phyloP scores from a whole-genome alignment of 2,329 filamentous ascomycete species.

The Exophiala viscosa region DNA sequence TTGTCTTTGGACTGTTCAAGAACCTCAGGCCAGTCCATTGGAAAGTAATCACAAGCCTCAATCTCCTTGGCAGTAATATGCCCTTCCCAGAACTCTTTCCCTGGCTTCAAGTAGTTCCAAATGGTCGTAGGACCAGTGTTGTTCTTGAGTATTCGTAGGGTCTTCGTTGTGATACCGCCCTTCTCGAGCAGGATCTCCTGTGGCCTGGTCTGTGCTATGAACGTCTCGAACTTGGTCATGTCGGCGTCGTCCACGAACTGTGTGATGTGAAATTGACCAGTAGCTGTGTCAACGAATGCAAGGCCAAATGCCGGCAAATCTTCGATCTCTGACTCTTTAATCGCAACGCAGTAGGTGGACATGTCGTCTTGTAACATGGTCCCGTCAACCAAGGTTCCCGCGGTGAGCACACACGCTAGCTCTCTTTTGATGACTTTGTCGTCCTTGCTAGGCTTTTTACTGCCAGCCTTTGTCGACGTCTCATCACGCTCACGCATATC shows the following conservation, averaged over 20 bases:
- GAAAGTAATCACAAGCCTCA: conserved; percentile 74
- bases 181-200: conserved; percentile 89
- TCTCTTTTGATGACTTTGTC: conserved; percentile 94
- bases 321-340: conserved; percentile 73
- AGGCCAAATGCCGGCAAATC: conserved; percentile 82
- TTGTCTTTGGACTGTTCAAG: conserved; percentile 71
- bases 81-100: conserved; percentile 85
- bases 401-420: conserved; percentile 83
- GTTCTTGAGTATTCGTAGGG: conserved; percentile 89
- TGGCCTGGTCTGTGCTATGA: conserved; percentile 86
- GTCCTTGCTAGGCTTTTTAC: conserved; percentile 58
- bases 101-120: conserved; percentile 88
- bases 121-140: conserved; percentile 89
- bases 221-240: conserved; percentile 94
- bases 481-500: conserved; percentile 91
- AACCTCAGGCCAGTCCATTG: conserved; percentile 71
- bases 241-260: conserved; percentile 89
- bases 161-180: conserved; percentile 78
- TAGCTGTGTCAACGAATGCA: conserved; percentile 91
- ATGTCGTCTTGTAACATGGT: conserved; percentile 98
- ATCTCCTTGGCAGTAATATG: conserved; percentile 79
- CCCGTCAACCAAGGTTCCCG: conserved; percentile 88
- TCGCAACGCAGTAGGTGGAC: conserved; percentile 91
- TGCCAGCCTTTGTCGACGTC: conserved; percentile 35
- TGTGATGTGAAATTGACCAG: conserved; percentile 89